phyloP scores from a whole-genome alignment of 352 stramenopile species.

The Phytophthora pluvialis region DNA sequence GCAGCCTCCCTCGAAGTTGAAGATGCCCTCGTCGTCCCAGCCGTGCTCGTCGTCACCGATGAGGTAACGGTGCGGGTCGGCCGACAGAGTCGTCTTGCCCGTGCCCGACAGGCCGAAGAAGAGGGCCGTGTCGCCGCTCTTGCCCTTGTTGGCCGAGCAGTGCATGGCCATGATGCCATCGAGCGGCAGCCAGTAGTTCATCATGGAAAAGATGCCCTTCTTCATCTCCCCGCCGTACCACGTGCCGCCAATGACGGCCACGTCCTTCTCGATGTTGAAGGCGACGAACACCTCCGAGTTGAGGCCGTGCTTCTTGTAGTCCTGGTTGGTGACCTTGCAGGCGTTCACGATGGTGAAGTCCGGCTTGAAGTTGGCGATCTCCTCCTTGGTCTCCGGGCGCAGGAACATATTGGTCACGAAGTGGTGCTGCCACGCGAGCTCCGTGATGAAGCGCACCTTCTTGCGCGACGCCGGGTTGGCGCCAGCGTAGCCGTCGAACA shows the following conservation, averaged over 20 bases:
- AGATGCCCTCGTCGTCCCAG: constrained; percentile 98
- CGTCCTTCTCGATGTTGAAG: constrained; percentile 97
- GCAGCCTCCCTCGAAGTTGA: constrained; percentile 99
- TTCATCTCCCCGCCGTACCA: constrained; percentile 99
- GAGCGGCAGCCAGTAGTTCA: constrained; percentile 98
- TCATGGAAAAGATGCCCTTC: constrained; percentile 98
- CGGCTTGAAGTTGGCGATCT: constrained; percentile 94
- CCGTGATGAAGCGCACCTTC: constrained; percentile 97
- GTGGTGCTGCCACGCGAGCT: constrained; percentile 98
- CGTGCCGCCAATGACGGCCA: constrained; percentile 95
- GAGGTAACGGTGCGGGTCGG: constrained; percentile 86
- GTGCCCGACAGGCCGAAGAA: constrained; percentile 97
- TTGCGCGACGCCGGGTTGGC: constrained; percentile 92
- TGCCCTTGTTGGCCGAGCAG: constrained; percentile 98
- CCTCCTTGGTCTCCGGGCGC: constrained; percentile 74
- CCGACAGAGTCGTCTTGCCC: constrained; percentile 93
- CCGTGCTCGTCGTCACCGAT: constrained; percentile 95
- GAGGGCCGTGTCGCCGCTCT: constrained; percentile 95
- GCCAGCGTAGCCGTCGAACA: constrained; percentile 97
- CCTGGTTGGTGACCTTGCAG: constrained; percentile 94
- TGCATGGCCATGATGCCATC: constrained; percentile 98
- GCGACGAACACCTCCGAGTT: constrained; percentile 97
- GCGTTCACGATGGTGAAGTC: constrained; percentile 99
- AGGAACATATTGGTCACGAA: constrained; percentile 98
- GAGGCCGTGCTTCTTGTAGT: constrained; percentile 95